Base-by-base conservation (phyloP, 2,329 filamentous ascomycete genomes). In the Podosphaera aphanis region DNA sequence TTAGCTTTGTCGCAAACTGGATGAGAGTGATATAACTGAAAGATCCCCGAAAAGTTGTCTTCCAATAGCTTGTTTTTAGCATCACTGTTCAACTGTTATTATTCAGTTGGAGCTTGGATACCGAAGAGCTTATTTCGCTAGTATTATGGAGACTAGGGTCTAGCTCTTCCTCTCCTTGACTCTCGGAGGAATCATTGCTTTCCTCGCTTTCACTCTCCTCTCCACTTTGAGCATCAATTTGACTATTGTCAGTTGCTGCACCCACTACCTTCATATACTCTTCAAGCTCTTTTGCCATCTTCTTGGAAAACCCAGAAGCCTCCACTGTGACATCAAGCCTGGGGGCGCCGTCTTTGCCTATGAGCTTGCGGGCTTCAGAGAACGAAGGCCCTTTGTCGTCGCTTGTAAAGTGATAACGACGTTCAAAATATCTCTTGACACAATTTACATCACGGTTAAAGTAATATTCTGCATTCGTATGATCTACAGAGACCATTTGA, bases 401-500 rank as follows among this genome's bases (percentile, higher is more conserved):
- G 59, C 77, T 79, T 2, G 76, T 76, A 59, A 95, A 98, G 53
- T 84, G 78, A 61, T 93, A 98, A 25, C 84, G 75, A 19, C 86
- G 71, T 57, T 83, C 71, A 59, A 98, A 98, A 61, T 93, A 98
- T 27, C 82, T 76, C 64, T 94, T 95, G 56, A 98, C 79, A 62
- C 92, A 98, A 51, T 83, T 77, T 13, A 98, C 86, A 56, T 98
- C 90, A 51, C 90, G 78, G 59, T 95, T 83, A 61, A 98, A 98
- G 63, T 98, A 95, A 73, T 86, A 92, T 59, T 93, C 81, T 16
- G 90, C 92, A 57, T 98, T 94, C 31, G 69, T 64, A 59, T 98
- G 90, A 54, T 93, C 84, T 60, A 93, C 84, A 1, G 88, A 95
- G 2, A 98, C 76, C 80, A 94, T 95, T 60, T 98, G 90, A 0